phyloP scores from a whole-genome alignment of 306 rosid genomes.

The Malus sieversii region DNA sequence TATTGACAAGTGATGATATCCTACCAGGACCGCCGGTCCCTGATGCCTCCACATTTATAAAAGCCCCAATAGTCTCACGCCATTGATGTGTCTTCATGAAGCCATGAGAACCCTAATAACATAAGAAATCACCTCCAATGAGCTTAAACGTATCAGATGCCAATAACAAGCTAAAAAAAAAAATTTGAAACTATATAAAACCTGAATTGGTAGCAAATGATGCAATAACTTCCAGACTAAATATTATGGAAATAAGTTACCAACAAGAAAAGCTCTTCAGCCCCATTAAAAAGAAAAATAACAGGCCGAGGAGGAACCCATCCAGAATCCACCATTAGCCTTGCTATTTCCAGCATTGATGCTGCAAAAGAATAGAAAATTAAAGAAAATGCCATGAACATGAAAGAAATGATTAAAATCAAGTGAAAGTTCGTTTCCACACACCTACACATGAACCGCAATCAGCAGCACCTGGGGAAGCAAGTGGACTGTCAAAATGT shows the following conservation, averaged over 20 bases:
- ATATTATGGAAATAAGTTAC: conserved; percentile 39
- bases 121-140: conserved; percentile 19
- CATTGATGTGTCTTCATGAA: conserved; percentile 91
- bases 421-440: conserved; percentile 24
- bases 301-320: conserved; percentile 75
- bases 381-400: conserved; percentile 2
- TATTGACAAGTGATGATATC: conserved; percentile 13
- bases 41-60: conserved; percentile 89
- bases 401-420: conserved; percentile 7
- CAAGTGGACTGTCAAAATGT: conserved; percentile 90
- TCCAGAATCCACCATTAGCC: conserved; percentile 77
- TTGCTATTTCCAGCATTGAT: conserved; percentile 83
- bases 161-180: not conserved
- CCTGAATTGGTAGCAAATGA: not conserved
- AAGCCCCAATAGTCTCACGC: conserved; percentile 86
- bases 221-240: not conserved
- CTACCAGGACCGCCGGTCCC: conserved; percentile 88
- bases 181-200: not conserved
- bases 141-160: conserved; percentile 16
- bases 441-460: conserved; percentile 98
- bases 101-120: conserved; percentile 85
- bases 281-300: conserved; percentile 95
- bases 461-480: conserved; percentile 97
- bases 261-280: conserved; percentile 96
- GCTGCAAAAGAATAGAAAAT: conserved; percentile 38